Percentiles rank a stretch among this genome's conserved stretches.
Evolutionary conservation across 2,329 filamentous ascomycete species (phyloP).

Genomic region (Spiromastix sp.): DNA sequence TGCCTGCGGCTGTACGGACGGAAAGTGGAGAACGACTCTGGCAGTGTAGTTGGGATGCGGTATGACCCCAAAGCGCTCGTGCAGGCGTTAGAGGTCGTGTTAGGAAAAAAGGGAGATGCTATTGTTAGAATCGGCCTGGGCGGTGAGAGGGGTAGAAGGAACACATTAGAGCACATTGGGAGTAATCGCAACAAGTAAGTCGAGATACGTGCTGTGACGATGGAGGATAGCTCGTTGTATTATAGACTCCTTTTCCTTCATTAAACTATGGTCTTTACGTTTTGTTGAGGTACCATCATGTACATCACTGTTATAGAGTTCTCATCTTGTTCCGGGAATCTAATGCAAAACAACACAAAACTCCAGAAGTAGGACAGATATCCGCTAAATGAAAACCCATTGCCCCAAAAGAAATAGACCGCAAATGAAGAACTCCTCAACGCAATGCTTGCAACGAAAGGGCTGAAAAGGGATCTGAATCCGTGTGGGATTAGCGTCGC

Average conservation of each 20-base stretch:
- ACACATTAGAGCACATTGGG: conserved; percentile 37
- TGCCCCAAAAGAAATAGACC: no score
- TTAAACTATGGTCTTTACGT: no score
- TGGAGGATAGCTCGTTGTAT: no score
- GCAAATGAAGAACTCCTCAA: no score
- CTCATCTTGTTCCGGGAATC: no score
- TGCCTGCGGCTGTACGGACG: conserved; percentile 67
- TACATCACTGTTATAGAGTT: no score
- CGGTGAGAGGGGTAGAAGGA: conserved; percentile 43
- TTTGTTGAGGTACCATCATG: no score
- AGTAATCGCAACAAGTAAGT: background rate
- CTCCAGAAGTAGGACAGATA: no score
- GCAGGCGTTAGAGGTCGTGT: conserved; percentile 65
- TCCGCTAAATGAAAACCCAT: no score
- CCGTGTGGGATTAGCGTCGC: conserved; percentile 8
- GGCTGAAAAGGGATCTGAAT: no score
- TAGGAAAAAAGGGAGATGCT: conserved; percentile 53
- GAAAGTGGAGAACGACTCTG: conserved; percentile 36
- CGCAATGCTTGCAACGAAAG: no score
- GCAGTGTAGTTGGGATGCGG: conserved; percentile 44
- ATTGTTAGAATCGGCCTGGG: conserved; percentile 30
- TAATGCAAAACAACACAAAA: no score
- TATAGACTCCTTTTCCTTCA: background rate
- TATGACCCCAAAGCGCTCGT: conserved; percentile 69
- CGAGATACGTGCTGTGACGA: background rate